Conservation (phyloP, 768 basidiomycete genomes). For the Pleurotus pulmonarius region DNA sequence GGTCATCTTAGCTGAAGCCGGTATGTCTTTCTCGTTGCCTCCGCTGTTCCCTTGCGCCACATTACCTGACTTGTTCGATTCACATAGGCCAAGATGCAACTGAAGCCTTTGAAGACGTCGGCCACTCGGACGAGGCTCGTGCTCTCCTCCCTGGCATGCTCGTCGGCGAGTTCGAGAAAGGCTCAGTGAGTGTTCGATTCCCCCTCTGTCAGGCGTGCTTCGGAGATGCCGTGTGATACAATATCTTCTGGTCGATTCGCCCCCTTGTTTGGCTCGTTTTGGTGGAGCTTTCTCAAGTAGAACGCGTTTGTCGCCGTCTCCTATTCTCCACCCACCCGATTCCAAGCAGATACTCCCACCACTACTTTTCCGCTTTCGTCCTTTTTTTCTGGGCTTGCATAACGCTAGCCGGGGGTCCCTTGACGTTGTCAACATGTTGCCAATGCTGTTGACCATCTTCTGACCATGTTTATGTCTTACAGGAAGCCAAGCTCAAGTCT, state of each 20-base stretch:
- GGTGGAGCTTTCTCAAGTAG: too few species aligned
- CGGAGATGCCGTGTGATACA: constrained; percentile 1
- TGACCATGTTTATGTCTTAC: neutral
- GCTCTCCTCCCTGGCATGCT: constrained; percentile 74
- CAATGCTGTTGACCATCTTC: too few species aligned
- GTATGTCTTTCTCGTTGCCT: constrained; percentile 40
- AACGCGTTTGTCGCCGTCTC: too few species aligned
- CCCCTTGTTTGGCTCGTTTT: too few species aligned
- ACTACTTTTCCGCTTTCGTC: too few species aligned
- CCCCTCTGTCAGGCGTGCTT: constrained; percentile 7
- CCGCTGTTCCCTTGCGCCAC: constrained; percentile 3
- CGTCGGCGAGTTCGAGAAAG: constrained; percentile 79
- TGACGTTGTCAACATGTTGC: too few species aligned
- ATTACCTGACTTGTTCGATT: constrained; percentile 8
- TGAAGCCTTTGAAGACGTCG: constrained; percentile 98
- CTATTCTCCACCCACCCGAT: neutral
- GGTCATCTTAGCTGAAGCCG: constrained; percentile 90
- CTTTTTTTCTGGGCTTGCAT: too few species aligned
- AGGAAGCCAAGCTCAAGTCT: constrained; percentile 55
- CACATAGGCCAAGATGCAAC: constrained; percentile 86
- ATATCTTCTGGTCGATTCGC: constrained; percentile 5
- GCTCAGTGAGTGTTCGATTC: constrained; percentile 42
- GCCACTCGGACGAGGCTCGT: constrained; percentile 97
- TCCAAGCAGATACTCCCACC: neutral
- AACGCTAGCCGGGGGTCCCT: too few species aligned